Percentiles rank a stretch among this genome's conserved stretches.
These are phyloP conservation scores for Sindora glabra DNA, from an alignment of 306 rosid species.

Conservation along the genomic window DNA sequence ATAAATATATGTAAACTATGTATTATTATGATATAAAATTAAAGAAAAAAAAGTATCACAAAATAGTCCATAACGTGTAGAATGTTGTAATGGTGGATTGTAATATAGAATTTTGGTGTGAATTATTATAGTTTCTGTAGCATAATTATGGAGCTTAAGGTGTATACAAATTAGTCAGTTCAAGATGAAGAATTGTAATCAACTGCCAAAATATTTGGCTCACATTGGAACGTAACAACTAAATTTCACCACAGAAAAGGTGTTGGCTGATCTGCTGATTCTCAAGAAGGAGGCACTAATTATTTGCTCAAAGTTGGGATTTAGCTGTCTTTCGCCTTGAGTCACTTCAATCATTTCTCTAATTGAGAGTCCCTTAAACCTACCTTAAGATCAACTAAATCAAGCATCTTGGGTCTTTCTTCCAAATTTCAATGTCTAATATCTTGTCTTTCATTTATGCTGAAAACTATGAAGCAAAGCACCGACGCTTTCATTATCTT, in stretches of 20 bases:
- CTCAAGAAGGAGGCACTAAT: not conserved
- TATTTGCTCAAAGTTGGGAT: slow-evolving; percentile 33
- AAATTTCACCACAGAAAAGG: slow-evolving; percentile 23
- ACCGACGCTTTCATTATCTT: too few species aligned
- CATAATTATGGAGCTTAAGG: too few species aligned
- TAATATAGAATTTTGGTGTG: too few species aligned
- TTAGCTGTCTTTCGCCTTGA: slow-evolving; percentile 30
- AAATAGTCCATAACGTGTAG: too few species aligned
- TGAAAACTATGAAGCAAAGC: too few species aligned
- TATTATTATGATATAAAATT: too few species aligned
- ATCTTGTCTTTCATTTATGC: not conserved
- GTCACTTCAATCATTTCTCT: slow-evolving; percentile 30
- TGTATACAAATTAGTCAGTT: not conserved
- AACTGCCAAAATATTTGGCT: slow-evolving; percentile 13
- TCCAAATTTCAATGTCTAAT: not conserved
- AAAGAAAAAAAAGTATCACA: too few species aligned
- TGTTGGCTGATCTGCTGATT: not conserved
- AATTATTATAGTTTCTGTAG: too few species aligned
- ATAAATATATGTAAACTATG: too few species aligned
- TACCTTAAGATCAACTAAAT: not conserved
- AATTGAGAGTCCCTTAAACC: slow-evolving; percentile 4
- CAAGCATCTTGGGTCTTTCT: not conserved
- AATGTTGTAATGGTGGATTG: too few species aligned
- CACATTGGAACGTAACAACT: slow-evolving; percentile 21
- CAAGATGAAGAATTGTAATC: slow-evolving; percentile 11